phyloP scores from a whole-genome alignment of 2,329 filamentous ascomycete genomes.

The Lasiodiplodia sp. region DNA sequence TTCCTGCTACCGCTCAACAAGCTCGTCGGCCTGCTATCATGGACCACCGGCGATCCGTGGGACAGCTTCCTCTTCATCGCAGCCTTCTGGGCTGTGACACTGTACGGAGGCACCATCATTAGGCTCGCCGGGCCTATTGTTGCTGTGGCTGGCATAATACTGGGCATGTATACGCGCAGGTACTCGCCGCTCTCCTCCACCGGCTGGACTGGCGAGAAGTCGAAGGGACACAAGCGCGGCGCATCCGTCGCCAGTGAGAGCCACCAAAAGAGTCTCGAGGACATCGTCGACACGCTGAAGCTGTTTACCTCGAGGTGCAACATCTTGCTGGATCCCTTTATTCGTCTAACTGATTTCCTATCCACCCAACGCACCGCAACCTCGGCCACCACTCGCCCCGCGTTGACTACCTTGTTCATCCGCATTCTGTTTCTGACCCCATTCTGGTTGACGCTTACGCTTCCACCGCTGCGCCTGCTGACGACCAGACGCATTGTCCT shows the following conservation, averaged over 20 bases:
- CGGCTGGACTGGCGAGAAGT: conserved; percentile 72
- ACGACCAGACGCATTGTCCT: conserved; percentile 85
- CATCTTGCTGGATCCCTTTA: conserved; percentile 85
- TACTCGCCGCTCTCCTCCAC: conserved; percentile 92
- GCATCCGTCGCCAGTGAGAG: conserved; percentile 68
- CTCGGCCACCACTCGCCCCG: conserved; percentile 87
- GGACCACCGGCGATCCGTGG: conserved; percentile 94
- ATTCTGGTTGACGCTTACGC: conserved; percentile 82
- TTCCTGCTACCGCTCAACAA: conserved; percentile 91
- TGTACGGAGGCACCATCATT: conserved; percentile 87
- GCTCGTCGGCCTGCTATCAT: conserved; percentile 83
- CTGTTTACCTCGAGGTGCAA: conserved; percentile 92
- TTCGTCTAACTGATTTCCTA: conserved; percentile 90
- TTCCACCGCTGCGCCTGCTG: conserved; percentile 83
- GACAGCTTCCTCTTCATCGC: conserved; percentile 92
- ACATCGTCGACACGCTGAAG: conserved; percentile 93
- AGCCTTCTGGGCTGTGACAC: conserved; percentile 81
- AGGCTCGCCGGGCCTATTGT: conserved; percentile 83
- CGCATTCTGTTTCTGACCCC: conserved; percentile 88
- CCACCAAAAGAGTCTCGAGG: conserved; percentile 93
- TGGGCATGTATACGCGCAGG: conserved; percentile 89
- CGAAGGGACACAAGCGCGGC: conserved; percentile 61
- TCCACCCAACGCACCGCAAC: conserved; percentile 90
- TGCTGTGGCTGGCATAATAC: conserved; percentile 78
- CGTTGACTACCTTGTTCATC: conserved; percentile 87